Evolutionary conservation across 2,329 filamentous ascomycete species (phyloP).

Genomic region (Cylindrodendrum hubeiense): DNA sequence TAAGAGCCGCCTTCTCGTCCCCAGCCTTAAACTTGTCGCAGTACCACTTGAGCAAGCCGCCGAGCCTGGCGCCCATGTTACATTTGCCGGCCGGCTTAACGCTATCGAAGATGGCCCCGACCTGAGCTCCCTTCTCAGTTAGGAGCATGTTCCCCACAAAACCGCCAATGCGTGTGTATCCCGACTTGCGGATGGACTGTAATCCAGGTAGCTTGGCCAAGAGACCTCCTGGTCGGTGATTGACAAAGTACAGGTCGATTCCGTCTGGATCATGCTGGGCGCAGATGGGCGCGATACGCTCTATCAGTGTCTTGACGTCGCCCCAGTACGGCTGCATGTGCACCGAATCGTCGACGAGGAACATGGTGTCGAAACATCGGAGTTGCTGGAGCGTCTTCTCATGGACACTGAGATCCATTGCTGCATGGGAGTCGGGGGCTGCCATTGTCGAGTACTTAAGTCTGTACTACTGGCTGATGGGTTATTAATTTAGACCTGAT

Average conservation of each 20-base stretch:
- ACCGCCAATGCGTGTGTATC: constrained; percentile 25
- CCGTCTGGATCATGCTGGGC: constrained; percentile 27
- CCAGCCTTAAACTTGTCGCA: constrained; percentile 26
- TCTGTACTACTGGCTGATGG: neutral
- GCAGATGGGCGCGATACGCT: constrained; percentile 25
- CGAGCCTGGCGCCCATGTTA: constrained; percentile 26
- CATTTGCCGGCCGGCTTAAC: constrained; percentile 26
- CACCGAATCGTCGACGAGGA: constrained; percentile 26
- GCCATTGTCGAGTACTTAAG: neutral
- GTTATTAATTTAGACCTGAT: no score
- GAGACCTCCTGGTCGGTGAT: constrained; percentile 26
- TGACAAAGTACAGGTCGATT: constrained; percentile 29
- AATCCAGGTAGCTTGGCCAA: constrained; percentile 20
- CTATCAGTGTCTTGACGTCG: constrained; percentile 21
- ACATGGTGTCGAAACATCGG: constrained; percentile 27
- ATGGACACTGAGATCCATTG: neutral
- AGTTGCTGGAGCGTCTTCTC: constrained; percentile 15
- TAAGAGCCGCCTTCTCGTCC: constrained; percentile 23
- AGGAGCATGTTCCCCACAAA: constrained; percentile 25
- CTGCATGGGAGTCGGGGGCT: neutral
- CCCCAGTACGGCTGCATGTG: constrained; percentile 23
- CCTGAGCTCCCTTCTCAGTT: constrained; percentile 22
- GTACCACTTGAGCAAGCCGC: constrained; percentile 26
- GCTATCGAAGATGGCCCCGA: constrained; percentile 22
- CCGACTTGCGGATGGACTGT: constrained; percentile 25